Evolutionary conservation across 495 filamentous ascomycete genomes (phyloP), one percentile per base, ranked within the genome.

Genomic region (Penicillium ochrochloron): DNA sequence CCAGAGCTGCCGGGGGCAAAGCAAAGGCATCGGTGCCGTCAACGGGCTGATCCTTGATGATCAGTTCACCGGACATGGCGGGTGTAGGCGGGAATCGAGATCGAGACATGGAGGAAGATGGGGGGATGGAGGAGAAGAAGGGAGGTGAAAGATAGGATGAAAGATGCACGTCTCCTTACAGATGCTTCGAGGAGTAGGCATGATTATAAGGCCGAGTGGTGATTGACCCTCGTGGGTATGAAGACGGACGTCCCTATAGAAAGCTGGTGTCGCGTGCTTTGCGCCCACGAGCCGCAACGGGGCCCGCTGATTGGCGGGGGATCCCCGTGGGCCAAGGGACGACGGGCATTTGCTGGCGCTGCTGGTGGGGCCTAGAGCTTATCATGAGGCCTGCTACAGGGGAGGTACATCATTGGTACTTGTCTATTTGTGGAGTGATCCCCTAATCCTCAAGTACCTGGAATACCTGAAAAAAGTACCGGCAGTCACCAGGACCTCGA

Each of bases 1-100:
- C 73, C 48, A 93, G 81, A 27, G 94, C 94, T 12, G 94, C 92
- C 8, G 94, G 94, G 29, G 93, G 94, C 31, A 98, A 80, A 61
- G 89, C 85, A 70, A 97, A 97, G 14, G 85, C 80, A 66, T 91
- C 89, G 57, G 85, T 68, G 17, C 77, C 77, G 34, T 83, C 78
- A 33, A 81, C 75, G 37, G 83, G 78, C 64, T 88, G 84, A 65
- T 94, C 89, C 75, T 95, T 90, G 66, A 89, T 88, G 35, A 85
- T 83, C 69, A 97, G 88, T 70, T 96, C 93, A 42, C 89, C 89
- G 14, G 92, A 96, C 57, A 92, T 91, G 57, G 88, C 88, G 29
- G 94, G 94, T 7, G 94, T 97, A 46, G 92, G 93, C 44, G 90
- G 93, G 51, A 89, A 81, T 60, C 81, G 81, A 52, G 85, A 80